phyloP scores from a whole-genome alignment of 192 early-diverging fungal species.

The Coemansia sp. region DNA sequence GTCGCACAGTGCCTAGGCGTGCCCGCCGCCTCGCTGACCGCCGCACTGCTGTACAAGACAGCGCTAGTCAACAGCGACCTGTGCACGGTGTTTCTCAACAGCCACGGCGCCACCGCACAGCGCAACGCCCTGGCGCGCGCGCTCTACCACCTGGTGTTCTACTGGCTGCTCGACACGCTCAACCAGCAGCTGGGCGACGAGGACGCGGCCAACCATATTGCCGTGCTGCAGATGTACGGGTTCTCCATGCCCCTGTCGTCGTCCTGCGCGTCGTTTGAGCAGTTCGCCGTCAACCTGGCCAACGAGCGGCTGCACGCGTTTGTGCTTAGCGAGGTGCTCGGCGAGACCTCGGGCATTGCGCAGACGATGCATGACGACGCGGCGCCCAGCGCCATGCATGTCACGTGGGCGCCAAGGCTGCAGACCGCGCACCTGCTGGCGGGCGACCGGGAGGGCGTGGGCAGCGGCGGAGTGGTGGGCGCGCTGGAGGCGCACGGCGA shows the following conservation, averaged over 20 bases:
- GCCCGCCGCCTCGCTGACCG: conserved; percentile 69
- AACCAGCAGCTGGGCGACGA: conserved; percentile 73
- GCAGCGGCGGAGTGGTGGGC: conserved; percentile 8
- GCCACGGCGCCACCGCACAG: conserved; percentile 67
- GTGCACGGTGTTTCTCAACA: conserved; percentile 81
- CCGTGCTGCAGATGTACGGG: conserved; percentile 86
- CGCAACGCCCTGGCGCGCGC: conserved; percentile 72
- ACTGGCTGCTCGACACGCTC: conserved; percentile 81
- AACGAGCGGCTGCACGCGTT: conserved; percentile 87
- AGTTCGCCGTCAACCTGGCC: conserved; percentile 80
- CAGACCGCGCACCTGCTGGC: conserved; percentile 15
- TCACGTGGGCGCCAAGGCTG: conserved; percentile 39
- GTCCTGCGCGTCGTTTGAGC: conserved; percentile 57
- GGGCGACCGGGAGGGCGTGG: conserved; percentile 8
- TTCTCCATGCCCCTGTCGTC: no score
- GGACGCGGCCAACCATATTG: conserved; percentile 72
- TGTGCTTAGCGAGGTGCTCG: conserved; percentile 71
- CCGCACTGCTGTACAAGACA: conserved; percentile 83
- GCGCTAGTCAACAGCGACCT: conserved; percentile 81
- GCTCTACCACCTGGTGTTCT: conserved; percentile 80
- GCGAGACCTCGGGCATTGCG: conserved; percentile 65
- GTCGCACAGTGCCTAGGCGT: conserved; percentile 88
- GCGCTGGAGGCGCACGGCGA: conserved; percentile 38
- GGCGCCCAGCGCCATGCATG: conserved; percentile 61
- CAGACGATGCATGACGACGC: conserved; percentile 74